Evolutionary conservation across 208 protist genomes (phyloP), one percentile per base, ranked within the genome.

Genomic region (Acanthamoeba sp.): DNA sequence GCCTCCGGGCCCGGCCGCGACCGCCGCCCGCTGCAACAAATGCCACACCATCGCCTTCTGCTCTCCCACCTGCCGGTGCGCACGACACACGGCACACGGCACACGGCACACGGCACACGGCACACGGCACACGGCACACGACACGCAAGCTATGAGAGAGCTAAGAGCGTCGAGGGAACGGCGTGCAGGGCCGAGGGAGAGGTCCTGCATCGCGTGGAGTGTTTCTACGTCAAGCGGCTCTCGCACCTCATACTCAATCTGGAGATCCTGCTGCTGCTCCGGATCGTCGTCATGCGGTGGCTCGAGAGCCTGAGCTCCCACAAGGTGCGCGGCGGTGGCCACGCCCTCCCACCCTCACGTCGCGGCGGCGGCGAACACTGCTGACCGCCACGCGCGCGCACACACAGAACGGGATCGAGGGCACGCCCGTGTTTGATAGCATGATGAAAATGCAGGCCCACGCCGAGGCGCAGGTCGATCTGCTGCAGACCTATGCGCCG

Each of bases 41-140:
- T 85, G 76, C 76, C 38, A 85, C 22, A 59, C 48, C 29, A 85
- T 85, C 38, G 76, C 76, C 48, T 85, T 59, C 38, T 85, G 76
- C 48, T 85, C 76, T 2, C 59, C 59, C n/a, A 45, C 76, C 0
- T 85, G 76, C 45, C 76, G 76, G 73, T 82, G 36, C 40, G 36
- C n/a, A 66, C 27, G 45, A 52, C 52, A 59, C 52, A 59, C 52
- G 52, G 18, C 52, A 59, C 52, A 57, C 50, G 50, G 10, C 50
- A 50, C 45, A 50, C 45, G 45, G n/a, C 45, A 50, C 45, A 50
- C 45, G 45, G 10, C 50, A 57, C 45, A 50, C 45, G 45, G n/a
- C 45, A 50, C 45, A 50, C 45, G 45, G n/a, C 45, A 50, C 45
- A 50, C 45, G 45, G n/a, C 45, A 50, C 45, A 50, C 45, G 45